These are phyloP conservation scores for Solanum gandarillasii DNA, from an alignment of 257 asterid species.

Conservation along the genomic window DNA sequence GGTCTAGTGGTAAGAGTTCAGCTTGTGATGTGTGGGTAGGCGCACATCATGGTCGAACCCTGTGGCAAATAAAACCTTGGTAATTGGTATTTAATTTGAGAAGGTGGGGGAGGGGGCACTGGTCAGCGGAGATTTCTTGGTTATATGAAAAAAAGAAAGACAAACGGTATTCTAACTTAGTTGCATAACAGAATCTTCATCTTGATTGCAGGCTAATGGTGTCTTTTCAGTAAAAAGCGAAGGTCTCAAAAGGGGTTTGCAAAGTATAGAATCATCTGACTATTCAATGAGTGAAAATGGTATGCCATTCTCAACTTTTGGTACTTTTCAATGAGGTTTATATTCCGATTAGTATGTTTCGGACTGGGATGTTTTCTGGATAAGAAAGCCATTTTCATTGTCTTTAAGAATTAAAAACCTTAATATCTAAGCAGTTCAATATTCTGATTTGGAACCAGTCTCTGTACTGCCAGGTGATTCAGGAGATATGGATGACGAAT, in stretches of 20 bases:
- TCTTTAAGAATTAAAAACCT: neutral
- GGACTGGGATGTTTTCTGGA: neutral
- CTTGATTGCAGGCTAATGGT: slow-evolving; percentile 39
- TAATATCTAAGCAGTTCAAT: neutral
- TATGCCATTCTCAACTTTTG: slow-evolving; percentile 21
- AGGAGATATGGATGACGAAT: slow-evolving; percentile 77
- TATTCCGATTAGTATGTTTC: neutral
- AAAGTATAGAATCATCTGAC: slow-evolving; percentile 81
- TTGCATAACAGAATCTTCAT: neutral
- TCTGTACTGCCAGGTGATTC: slow-evolving; percentile 55
- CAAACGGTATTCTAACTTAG: neutral
- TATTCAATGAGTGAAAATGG: slow-evolving; percentile 90
- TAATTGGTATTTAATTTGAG: neutral
- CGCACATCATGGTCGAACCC: neutral
- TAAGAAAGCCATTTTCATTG: neutral
- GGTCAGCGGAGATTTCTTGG: neutral
- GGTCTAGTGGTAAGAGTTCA: neutral
- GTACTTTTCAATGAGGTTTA: neutral
- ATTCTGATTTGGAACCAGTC: neutral
- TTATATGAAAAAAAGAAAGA: neutral
- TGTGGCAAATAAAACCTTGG: neutral
- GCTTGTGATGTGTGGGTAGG: neutral
- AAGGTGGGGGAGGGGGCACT: neutral
- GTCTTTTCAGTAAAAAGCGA: slow-evolving; percentile 52
- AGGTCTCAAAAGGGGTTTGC: slow-evolving; percentile 86